Evolutionary conservation across 2,329 filamentous ascomycete species (phyloP).

Genomic region (Bipolaris zeicola): DNA sequence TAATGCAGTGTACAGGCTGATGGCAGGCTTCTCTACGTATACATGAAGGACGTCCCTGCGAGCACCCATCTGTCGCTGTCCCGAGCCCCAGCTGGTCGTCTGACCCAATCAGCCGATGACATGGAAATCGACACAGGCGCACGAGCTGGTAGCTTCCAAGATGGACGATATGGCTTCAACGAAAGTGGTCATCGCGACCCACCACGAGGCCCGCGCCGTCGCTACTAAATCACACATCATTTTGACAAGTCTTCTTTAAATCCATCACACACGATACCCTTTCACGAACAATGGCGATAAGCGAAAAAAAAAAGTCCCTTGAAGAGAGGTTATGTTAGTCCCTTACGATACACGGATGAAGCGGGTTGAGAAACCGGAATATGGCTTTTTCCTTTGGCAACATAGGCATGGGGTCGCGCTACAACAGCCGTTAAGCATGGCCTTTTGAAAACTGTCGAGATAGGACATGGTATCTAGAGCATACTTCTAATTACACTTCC

Average conservation of each 20-base stretch:
- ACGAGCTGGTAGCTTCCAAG: conserved; percentile 48
- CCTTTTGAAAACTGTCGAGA: conserved; percentile 1
- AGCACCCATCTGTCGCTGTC: conserved; percentile 41
- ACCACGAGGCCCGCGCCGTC: conserved; percentile 42
- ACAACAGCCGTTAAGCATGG: neutral
- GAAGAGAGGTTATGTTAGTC: neutral
- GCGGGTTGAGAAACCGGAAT: neutral
- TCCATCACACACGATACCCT: conserved; percentile 34
- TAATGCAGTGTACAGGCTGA: conserved; percentile 65
- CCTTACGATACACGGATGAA: neutral
- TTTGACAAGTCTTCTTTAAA: conserved; percentile 7
- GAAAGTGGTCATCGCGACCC: conserved; percentile 34
- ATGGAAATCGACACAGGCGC: conserved; percentile 51
- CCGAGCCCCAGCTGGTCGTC: conserved; percentile 25
- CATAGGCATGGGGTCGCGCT: conserved; percentile 4
- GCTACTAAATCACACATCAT: conserved; percentile 31
- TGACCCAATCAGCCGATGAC: conserved; percentile 38
- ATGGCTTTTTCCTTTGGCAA: conserved; percentile 4
- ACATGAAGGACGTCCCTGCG: conserved; percentile 61
- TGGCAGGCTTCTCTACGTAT: conserved; percentile 74
- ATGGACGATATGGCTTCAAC: conserved; percentile 53
- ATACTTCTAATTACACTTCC: conserved; percentile 5
- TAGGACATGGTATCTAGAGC: conserved; percentile 8
- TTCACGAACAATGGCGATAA: conserved; percentile 20
- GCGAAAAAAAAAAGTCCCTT: neutral